A percentile compares a stretch with the other conserved stretches of the same genome.
phyloP scores from a whole-genome alignment of 2,329 filamentous ascomycete genomes.

The Fusarium sp. region DNA sequence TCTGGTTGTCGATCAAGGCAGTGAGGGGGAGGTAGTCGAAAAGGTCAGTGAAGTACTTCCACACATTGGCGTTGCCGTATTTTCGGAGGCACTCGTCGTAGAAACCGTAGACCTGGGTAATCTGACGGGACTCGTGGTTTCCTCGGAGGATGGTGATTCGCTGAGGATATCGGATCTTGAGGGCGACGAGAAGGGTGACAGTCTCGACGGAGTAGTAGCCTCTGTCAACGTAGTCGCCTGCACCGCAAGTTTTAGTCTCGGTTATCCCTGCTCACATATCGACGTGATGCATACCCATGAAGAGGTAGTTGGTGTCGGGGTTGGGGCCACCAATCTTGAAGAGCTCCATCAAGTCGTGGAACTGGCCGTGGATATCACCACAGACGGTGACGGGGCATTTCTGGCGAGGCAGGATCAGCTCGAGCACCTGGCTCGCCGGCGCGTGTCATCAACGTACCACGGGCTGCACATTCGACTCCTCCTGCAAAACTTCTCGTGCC shows the following conservation, averaged over 20 bases:
- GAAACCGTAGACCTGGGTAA: constrained; percentile 99
- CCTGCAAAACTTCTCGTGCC: constrained; percentile 96
- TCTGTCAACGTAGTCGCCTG: constrained; percentile 98
- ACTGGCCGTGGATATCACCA: constrained; percentile 99
- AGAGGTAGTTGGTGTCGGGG: constrained; percentile 98
- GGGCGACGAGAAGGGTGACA: constrained; percentile 93
- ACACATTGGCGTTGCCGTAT: constrained; percentile 98
- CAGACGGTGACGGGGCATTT: constrained; percentile 99
- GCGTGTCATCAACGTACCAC: constrained; percentile 77
- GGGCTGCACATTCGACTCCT: constrained; percentile 98
- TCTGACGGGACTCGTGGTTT: constrained; percentile 99
- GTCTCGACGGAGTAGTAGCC: constrained; percentile 99
- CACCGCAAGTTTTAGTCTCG: constrained; percentile 29
- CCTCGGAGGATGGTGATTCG: constrained; percentile 98
- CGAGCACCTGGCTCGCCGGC: constrained; percentile 29
- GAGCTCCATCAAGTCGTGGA: constrained; percentile 98
- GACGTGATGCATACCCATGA: constrained; percentile 82
- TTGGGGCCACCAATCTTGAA: constrained; percentile 99
- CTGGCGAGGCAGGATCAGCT: constrained; percentile 62
- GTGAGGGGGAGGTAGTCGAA: constrained; percentile 99
- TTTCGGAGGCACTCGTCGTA: constrained; percentile 99
- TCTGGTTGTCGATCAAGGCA: constrained; percentile 98
- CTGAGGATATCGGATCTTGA: constrained; percentile 98
- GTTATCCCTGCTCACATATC: not conserved
- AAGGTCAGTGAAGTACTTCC: constrained; percentile 99